Conservation (phyloP, 2,329 filamentous ascomycete genomes). For the Pseudogymnoascus sp. region DNA sequence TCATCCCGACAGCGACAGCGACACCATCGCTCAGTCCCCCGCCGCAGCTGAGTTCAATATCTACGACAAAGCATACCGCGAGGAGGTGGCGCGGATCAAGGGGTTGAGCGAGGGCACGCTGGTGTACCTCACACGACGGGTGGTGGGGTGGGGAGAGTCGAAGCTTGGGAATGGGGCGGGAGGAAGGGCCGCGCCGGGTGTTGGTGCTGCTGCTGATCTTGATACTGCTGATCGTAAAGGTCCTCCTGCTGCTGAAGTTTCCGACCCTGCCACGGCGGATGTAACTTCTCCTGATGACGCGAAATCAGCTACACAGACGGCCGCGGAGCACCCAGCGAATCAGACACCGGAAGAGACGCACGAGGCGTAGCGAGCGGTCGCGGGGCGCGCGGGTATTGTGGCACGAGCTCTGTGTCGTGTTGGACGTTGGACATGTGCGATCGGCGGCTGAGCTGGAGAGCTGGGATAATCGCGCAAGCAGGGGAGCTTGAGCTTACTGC, state of each 20-base stretch:
- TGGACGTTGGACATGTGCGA: not conserved
- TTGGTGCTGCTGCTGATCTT: not conserved
- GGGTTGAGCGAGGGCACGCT: constrained; percentile 40
- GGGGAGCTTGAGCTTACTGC: not conserved
- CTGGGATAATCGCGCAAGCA: not conserved
- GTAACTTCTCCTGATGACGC: not conserved
- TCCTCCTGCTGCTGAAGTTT: too few species aligned
- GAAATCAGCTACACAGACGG: not conserved
- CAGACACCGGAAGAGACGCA: not conserved
- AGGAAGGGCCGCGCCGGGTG: not conserved
- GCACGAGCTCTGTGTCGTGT: not conserved
- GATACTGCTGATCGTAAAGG: not conserved
- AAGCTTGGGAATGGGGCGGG: not conserved
- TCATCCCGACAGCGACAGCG: constrained; percentile 28
- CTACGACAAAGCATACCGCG: constrained; percentile 79
- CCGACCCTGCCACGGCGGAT: too few species aligned
- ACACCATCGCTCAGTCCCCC: constrained; percentile 73
- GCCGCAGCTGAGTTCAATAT: constrained; percentile 77
- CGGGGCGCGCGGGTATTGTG: not conserved
- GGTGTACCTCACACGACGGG: constrained; percentile 47
- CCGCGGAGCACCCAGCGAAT: not conserved
- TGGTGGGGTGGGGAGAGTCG: constrained; percentile 17
- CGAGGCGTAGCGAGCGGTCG: not conserved
- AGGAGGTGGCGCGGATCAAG: constrained; percentile 68
- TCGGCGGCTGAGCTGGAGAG: not conserved